phyloP scores from a whole-genome alignment of 108 stramenopile genomes.

The Nitzschia palea region DNA sequence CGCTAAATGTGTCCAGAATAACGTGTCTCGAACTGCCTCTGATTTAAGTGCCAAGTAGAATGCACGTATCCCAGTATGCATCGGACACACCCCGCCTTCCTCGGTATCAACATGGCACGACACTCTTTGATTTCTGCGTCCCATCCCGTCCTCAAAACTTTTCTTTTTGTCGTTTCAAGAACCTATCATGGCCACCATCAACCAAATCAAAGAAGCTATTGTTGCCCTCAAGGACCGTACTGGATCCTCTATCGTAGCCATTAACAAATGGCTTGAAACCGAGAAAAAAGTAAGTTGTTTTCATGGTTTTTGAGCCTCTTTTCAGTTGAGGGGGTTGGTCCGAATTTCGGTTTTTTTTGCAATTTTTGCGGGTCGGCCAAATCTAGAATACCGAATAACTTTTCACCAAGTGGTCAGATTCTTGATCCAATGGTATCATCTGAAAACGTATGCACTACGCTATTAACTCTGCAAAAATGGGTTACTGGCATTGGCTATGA shows the following conservation, averaged over 20 bases:
- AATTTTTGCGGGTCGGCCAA: constrained; percentile 1
- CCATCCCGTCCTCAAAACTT: constrained; percentile 3
- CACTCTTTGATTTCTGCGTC: background rate
- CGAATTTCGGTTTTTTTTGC: constrained; percentile 13
- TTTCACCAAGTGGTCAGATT: background rate
- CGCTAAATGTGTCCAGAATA: background rate
- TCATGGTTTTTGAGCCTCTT: background rate
- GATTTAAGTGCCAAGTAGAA: background rate
- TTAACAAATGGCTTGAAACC: constrained; percentile 77
- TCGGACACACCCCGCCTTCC: constrained; percentile 9
- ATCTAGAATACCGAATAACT: constrained; percentile 3
- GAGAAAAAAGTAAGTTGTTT: constrained; percentile 51
- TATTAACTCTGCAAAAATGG: background rate
- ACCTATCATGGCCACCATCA: constrained; percentile 53
- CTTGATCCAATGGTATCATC: background rate
- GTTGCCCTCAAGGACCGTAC: constrained; percentile 73
- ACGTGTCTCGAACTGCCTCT: background rate
- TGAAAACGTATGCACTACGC: background rate
- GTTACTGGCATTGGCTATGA: background rate
- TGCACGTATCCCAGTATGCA: background rate
- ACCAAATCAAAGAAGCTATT: constrained; percentile 69
- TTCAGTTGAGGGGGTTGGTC: background rate
- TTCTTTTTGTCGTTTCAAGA: background rate
- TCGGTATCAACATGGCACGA: background rate
- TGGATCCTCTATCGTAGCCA: constrained; percentile 72